Conservation (phyloP, 2,329 filamentous ascomycete species). For the Talaromyces sp. region DNA sequence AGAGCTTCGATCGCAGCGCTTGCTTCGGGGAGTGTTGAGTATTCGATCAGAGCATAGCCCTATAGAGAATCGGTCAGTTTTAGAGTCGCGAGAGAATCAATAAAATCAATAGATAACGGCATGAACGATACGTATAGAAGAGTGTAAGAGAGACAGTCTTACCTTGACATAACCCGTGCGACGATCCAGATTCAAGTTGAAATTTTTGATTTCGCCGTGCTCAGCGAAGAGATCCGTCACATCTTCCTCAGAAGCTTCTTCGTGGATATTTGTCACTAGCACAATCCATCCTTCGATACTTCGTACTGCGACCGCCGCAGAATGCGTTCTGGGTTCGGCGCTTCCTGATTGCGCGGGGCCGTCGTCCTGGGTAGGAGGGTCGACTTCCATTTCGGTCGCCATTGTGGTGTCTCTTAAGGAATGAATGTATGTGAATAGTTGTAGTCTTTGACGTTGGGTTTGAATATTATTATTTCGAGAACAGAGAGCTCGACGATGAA, state of each 20-base stretch:
- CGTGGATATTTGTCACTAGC: slow-evolving; percentile 64
- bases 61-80: slow-evolving; percentile 23
- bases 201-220: slow-evolving; percentile 63
- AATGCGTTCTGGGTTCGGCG: slow-evolving; percentile 40
- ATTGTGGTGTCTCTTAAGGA: slow-evolving; percentile 19
- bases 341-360: slow-evolving; percentile 25
- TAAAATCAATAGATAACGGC: not conserved
- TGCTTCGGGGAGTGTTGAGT: slow-evolving; percentile 60
- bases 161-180: slow-evolving; percentile 67
- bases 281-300: slow-evolving; percentile 68
- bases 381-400: slow-evolving; percentile 45
- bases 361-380: slow-evolving; percentile 34
- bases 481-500: not conserved
- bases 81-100: not conserved
- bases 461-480: not conserved
- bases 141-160: slow-evolving; percentile 12
- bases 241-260: slow-evolving; percentile 65
- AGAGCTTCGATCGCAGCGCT: slow-evolving; percentile 58
- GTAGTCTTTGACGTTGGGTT: not conserved
- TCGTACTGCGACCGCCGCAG: slow-evolving; percentile 54
- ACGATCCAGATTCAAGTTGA: slow-evolving; percentile 62
- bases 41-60: slow-evolving; percentile 66
- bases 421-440: not conserved
- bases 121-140: not conserved
- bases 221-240: slow-evolving; percentile 63